These are phyloP conservation scores for Agrocybe chaxingu DNA, from an alignment of 768 basidiomycete species.

Conservation along the genomic window DNA sequence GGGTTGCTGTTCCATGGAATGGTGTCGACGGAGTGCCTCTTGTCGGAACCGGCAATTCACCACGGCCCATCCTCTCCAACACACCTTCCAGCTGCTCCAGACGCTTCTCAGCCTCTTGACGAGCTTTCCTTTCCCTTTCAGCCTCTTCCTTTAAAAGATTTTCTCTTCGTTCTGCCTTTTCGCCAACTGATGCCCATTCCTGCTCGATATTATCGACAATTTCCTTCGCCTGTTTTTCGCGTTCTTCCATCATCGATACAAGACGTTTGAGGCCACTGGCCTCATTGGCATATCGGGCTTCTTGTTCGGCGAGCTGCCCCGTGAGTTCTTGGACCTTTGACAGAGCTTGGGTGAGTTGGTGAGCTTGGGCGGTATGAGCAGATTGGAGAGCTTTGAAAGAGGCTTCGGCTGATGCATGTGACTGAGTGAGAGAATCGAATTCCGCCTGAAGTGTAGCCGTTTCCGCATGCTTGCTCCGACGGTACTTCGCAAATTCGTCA, in stretches of 20 bases:
- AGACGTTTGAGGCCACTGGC: constrained; percentile 70
- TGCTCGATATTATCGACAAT: constrained; percentile 80
- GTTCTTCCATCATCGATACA: constrained; percentile 81
- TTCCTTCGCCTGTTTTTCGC: constrained; percentile 81
- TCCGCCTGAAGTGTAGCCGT: constrained; percentile 71
- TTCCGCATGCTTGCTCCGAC: constrained; percentile 79
- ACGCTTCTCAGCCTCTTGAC: constrained; percentile 70
- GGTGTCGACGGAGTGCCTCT: constrained; percentile 49
- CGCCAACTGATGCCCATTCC: constrained; percentile 76
- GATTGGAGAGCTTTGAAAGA: constrained; percentile 73
- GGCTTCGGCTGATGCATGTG: constrained; percentile 60
- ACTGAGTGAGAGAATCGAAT: constrained; percentile 70
- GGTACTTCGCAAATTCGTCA: constrained; percentile 81
- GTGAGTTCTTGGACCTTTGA: constrained; percentile 72
- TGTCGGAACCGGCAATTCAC: constrained; percentile 62
- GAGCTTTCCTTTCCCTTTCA: constrained; percentile 64
- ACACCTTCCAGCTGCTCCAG: constrained; percentile 71
- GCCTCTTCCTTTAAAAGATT: constrained; percentile 64
- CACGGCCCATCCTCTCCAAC: constrained; percentile 66
- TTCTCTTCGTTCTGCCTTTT: constrained; percentile 67
- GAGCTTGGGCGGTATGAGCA: constrained; percentile 64
- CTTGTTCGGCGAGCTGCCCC: constrained; percentile 79
- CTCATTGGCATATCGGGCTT: constrained; percentile 78
- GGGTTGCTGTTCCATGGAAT: constrained; percentile 32
- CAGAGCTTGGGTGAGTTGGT: constrained; percentile 76